phyloP scores from a whole-genome alignment of 129 eudicot species.

The Artemisia tridentata region DNA sequence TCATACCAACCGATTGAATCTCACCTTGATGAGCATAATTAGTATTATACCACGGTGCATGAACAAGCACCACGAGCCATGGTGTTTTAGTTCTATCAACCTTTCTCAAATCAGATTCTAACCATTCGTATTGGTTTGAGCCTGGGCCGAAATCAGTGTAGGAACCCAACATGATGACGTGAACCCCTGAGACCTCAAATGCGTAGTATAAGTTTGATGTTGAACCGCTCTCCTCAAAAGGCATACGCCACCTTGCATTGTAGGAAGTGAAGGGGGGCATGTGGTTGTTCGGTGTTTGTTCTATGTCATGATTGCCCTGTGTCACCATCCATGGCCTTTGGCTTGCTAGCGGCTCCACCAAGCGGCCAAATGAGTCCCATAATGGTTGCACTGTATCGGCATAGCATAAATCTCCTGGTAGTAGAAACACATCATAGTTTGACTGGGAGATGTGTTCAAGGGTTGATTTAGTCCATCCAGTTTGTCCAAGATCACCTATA shows the following conservation, averaged over 20 bases:
- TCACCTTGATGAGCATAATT: conserved; percentile 76
- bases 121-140: conserved; percentile 71
- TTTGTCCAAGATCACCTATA: conserved; percentile 83
- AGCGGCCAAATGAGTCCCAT: conserved; percentile 76
- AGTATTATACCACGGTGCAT: conserved; percentile 81
- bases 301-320: conserved; percentile 82
- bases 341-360: conserved; percentile 72
- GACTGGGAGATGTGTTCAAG: conserved; percentile 55
- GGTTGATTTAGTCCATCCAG: conserved; percentile 63
- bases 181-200: conserved; percentile 61
- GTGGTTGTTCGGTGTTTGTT: conserved; percentile 39
- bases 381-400: conserved; percentile 49
- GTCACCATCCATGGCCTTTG: conserved; percentile 92
- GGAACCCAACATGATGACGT: conserved; percentile 77
- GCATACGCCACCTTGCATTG: conserved; percentile 92
- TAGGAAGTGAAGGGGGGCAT: conserved; percentile 45
- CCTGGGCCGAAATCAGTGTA: conserved; percentile 53
- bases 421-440: conserved; percentile 57
- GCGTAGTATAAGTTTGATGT: conserved; percentile 63
- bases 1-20: conserved; percentile 47
- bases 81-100: conserved; percentile 64
- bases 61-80: conserved; percentile 63
- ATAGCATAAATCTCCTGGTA: conserved; percentile 80
- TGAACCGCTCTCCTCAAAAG: conserved; percentile 66
- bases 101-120: conserved; percentile 45